A percentile compares a stretch with the other conserved stretches of the same genome.
Conservation (phyloP, 768 basidiomycete genomes). For the Psilocybe subaeruginosa region DNA sequence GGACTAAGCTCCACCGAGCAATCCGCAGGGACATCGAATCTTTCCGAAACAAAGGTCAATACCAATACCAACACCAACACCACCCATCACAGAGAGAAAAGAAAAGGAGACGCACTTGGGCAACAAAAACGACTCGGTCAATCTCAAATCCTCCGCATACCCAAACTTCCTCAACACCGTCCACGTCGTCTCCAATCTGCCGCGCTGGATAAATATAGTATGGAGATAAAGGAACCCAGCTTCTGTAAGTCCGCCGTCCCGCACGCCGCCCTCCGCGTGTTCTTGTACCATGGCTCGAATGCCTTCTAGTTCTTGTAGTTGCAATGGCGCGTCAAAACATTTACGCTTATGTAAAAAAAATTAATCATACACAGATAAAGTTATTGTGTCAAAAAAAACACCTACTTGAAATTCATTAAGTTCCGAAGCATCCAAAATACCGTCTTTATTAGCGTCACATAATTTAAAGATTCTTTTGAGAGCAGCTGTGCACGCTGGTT, state of each 20-base stretch:
- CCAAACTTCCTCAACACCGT: conserved; percentile 94
- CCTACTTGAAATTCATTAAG: conserved; percentile 95
- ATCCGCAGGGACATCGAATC: conserved; percentile 92
- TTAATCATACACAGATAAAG: neutral
- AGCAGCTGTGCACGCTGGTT: conserved; percentile 89
- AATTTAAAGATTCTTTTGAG: conserved; percentile 94
- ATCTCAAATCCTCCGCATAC: conserved; percentile 90
- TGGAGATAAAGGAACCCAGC: conserved; percentile 93
- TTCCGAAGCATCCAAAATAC: conserved; percentile 85
- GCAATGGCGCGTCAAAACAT: conserved; percentile 93
- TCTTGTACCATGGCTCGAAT: conserved; percentile 90
- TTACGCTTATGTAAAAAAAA: conserved; percentile 67
- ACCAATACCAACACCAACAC: neutral
- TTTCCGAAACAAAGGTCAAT: conserved; percentile 29
- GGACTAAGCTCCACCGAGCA: conserved; percentile 95
- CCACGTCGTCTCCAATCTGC: conserved; percentile 97
- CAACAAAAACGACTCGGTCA: conserved; percentile 85
- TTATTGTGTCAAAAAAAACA: neutral
- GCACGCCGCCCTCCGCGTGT: conserved; percentile 75
- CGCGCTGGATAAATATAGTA: conserved; percentile 95
- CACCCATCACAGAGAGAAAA: conserved; percentile 9
- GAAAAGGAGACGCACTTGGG: conserved; percentile 65
- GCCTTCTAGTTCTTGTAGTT: conserved; percentile 93
- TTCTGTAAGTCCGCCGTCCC: conserved; percentile 84
- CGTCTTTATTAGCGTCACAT: conserved; percentile 94